Evolutionary conservation across 805 yeast genomes (phyloP), one percentile per base, ranked within the genome.

Genomic region (Metschnikowia peoriensis): DNA sequence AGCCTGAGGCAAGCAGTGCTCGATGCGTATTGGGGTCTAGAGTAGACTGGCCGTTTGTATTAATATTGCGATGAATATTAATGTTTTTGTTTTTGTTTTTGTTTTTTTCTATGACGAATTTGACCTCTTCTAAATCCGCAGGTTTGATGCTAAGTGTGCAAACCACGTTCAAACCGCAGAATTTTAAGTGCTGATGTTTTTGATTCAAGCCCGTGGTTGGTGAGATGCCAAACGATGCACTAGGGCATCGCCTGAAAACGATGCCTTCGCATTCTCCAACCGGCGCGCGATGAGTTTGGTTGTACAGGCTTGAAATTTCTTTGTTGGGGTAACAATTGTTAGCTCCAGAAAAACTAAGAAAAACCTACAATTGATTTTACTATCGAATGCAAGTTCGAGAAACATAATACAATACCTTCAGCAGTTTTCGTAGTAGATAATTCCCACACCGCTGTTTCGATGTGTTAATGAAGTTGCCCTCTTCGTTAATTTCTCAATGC

Each of bases 241-340:
- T 42, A 39, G 44, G 28, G 41, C 38, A 46, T 39, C 17, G 16
- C 29, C n/a, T 47, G 50, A 47, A 43, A 49, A 49, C 51, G 44
- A 43, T 43, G 47, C 47, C 50, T 17, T 37, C 41, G 39, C 46
- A 38, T 27, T 38, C 12, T 12, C 34, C 42, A 38, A 28, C 28
- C 17, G 48, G 12, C 46, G 48, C 52, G 52, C 52, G 52, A 49
- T 49, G 52, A 49, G 40, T 22, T 14, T 16, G 38, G 39, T 41
- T 39, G 38, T 32, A 38, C 39, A 22, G n/a, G 39, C 44, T 35
- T 39, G 28, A 16, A 28, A 43, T 32, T 28, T 34, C 39, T 28
- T 14, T 7, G 12, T 10, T 27, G 12, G n/a, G 22, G 22, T 22
- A 3, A 22, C 22, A 22, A 22, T 4, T 4, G 22, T 22, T 22